Conservation (phyloP, 352 stramenopile genomes). For the Phytophthora brassicae region DNA sequence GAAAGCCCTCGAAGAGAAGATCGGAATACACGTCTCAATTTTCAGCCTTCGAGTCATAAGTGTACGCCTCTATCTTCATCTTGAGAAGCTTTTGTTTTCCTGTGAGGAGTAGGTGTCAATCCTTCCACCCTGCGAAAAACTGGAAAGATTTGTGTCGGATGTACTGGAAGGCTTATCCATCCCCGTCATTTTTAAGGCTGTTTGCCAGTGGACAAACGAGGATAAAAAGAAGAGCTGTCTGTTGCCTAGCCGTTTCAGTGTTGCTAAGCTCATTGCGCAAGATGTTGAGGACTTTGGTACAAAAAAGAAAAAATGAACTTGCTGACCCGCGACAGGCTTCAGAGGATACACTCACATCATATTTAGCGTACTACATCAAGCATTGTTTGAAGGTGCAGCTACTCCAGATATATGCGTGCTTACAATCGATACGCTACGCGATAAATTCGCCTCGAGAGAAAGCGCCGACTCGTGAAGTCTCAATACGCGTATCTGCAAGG, state of each 20-base stretch:
- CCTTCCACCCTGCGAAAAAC: conserved; percentile 2
- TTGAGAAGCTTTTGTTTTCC: no score
- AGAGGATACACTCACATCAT: neutral
- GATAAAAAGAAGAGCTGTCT: conserved; percentile 2
- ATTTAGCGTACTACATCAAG: conserved; percentile 5
- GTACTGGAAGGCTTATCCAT: neutral
- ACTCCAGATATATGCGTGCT: neutral
- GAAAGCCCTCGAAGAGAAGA: no score
- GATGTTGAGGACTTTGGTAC: neutral
- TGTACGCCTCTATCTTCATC: no score
- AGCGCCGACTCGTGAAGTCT: neutral
- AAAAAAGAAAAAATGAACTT: neutral
- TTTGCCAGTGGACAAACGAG: conserved; percentile 4
- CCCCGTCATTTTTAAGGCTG: conserved; percentile 3
- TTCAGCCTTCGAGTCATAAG: no score
- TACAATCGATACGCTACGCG: conserved; percentile 7
- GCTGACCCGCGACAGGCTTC: neutral
- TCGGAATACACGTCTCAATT: no score
- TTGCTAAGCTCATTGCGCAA: conserved; percentile 11
- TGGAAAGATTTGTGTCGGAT: conserved; percentile 6
- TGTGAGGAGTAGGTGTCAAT: neutral
- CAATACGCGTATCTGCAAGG: no score
- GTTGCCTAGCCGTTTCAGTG: conserved; percentile 7
- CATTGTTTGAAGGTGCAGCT: neutral
- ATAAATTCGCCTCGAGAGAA: conserved; percentile 11